Evolutionary conservation across 2,329 filamentous ascomycete species (phyloP), one percentile per base, ranked within the genome.

Genomic region (Thelonectria olida): DNA sequence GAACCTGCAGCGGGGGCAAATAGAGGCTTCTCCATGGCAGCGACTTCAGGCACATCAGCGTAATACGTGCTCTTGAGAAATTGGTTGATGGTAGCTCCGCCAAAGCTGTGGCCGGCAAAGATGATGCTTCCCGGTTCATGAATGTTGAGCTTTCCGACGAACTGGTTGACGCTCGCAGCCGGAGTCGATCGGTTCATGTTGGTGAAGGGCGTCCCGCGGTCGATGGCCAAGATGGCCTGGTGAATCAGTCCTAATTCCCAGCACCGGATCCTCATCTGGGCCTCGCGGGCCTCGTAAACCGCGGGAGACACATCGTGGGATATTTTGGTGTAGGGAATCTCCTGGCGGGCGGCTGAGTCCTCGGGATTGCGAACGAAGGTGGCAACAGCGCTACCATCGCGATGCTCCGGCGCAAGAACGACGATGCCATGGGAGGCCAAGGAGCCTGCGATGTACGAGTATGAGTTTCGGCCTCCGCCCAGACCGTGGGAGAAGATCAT

Each of bases 401-500:
- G 85, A 73, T 96, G 93, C 71, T 96, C 93, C 0, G 92, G 88
- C 58, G 92, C 93, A 54, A 95, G 80, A 2, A 96, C 92, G 7
- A 96, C 87, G 20, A 94, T 83, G 39, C 93, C 93, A 71, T 96
- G 89, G 19, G 91, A 93, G 5, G 93, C 91, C 25, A 97, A 79
- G 0, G 91, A 92, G 15, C 91, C 91, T 17, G 86, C 90, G 22
- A 96, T 79, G 72, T 94, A 90, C n/a, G 92, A 95, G 79, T 97
- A 97, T 10, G 92, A 88, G 71, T 96, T 96, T 66, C 92, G 85
- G 61, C 87, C 90, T 36, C 93, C 93, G 36, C 91, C 93, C 1
- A 97, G 82, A 1, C 93, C 93, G 73, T 97, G 93, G 2, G 92
- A 96, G 77, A 97, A 96, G 64, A 97, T 82, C 80, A 93, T 88